phyloP scores from a whole-genome alignment of 2,329 filamentous ascomycete species.

The Ceratocystis colombiana region DNA sequence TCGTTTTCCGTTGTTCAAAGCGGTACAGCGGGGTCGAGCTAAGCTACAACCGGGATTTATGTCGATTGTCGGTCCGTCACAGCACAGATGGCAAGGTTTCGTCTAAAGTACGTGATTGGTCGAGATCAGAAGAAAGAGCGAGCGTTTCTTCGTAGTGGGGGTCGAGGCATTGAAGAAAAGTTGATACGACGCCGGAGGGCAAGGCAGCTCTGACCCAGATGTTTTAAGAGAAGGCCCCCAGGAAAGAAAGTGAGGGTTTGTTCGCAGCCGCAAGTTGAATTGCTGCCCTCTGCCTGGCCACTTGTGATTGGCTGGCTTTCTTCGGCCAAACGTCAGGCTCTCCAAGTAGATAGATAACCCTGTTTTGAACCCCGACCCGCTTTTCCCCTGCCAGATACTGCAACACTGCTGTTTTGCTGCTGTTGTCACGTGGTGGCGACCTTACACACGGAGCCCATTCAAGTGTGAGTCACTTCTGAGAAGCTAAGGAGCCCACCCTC shows the following conservation, averaged over 20 bases:
- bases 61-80: not conserved
- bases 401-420: not conserved
- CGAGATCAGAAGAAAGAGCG: not conserved
- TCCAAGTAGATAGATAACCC: too few species aligned
- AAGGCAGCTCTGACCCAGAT: not conserved
- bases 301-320: not conserved
- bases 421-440: not conserved
- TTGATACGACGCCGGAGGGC: not conserved
- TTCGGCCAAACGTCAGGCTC: not conserved
- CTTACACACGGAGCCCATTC: not conserved
- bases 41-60: not conserved
- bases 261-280: not conserved
- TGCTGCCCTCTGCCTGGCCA: too few species aligned
- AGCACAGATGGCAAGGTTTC: too few species aligned
- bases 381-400: not conserved
- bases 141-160: not conserved
- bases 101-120: not conserved
- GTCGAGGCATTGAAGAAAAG: not conserved
- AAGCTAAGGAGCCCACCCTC: not conserved
- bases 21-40: not conserved
- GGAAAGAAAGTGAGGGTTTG: not conserved
- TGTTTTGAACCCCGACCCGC: not conserved
- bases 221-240: too few species aligned
- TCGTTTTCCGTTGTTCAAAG: not conserved
- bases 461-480: slow-evolving; percentile 1